phyloP scores from a whole-genome alignment of 371 early-diverging fungal genomes.

The Mortierella sp. region DNA sequence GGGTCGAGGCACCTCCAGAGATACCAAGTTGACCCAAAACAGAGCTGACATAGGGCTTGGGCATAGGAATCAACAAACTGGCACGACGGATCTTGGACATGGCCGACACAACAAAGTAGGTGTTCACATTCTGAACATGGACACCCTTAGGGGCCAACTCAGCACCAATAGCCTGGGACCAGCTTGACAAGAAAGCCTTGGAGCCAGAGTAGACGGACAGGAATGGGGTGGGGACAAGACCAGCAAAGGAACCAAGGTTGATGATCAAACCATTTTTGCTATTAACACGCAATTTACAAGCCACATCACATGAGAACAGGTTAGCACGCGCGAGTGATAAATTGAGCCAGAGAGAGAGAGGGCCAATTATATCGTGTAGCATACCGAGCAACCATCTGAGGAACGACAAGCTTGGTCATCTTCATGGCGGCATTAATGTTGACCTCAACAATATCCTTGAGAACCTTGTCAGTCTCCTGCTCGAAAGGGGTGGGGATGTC shows the following conservation, averaged over 20 bases:
- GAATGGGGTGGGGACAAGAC: constrained; percentile 88
- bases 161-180: constrained; percentile 89
- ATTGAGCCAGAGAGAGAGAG: too few species aligned
- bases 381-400: constrained; percentile 74
- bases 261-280: constrained; percentile 89
- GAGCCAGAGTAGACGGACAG: constrained; percentile 94
- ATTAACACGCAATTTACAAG: constrained; percentile 11
- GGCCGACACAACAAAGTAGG: constrained; percentile 92
- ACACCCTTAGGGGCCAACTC: constrained; percentile 85
- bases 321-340: background rate
- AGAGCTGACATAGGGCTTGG: constrained; percentile 82
- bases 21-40: constrained; percentile 85
- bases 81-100: constrained; percentile 94
- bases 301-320: background rate
- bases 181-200: constrained; percentile 93
- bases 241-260: constrained; percentile 95
- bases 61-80: constrained; percentile 82
- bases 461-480: constrained; percentile 77
- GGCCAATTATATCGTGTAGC: background rate
- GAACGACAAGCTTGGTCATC: constrained; percentile 87
- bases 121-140: constrained; percentile 90
- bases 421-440: constrained; percentile 89
- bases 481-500: constrained; percentile 67
- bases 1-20: constrained; percentile 76
- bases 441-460: constrained; percentile 86